These are phyloP conservation scores for Aspergillus ellipticus DNA, from an alignment of 495 filamentous ascomycete genomes.

Conservation along the genomic window DNA sequence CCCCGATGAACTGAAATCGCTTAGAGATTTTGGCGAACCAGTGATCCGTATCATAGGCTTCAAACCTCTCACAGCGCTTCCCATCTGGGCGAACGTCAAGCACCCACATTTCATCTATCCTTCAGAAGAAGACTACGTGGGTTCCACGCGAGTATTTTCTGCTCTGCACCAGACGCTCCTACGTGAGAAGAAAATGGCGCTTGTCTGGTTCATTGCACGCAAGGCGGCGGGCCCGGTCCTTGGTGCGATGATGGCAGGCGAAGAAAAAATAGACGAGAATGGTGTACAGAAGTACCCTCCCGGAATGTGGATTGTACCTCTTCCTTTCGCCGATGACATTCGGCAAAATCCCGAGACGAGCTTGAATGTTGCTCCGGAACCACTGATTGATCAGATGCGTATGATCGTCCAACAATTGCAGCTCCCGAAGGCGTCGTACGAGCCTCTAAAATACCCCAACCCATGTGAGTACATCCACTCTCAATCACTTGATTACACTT, in stretches of 20 bases:
- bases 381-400: constrained; percentile 76
- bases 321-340: constrained; percentile 91
- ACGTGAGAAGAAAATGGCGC: constrained; percentile 67
- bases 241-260: constrained; percentile 75
- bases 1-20: constrained; percentile 69
- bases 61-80: constrained; percentile 72
- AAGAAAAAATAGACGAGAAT: constrained; percentile 60
- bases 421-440: constrained; percentile 79
- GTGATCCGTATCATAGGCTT: constrained; percentile 91
- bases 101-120: constrained; percentile 93
- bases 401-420: constrained; percentile 80
- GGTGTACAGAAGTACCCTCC: constrained; percentile 69
- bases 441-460: constrained; percentile 86
- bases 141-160: constrained; percentile 88
- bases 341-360: constrained; percentile 63
- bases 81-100: constrained; percentile 80
- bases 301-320: constrained; percentile 82
- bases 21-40: constrained; percentile 77
- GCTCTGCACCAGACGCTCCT: constrained; percentile 86
- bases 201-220: constrained; percentile 88
- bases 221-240: constrained; percentile 72
- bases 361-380: constrained; percentile 57
- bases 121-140: constrained; percentile 82
- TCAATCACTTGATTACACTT: not conserved
- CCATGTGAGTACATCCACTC: constrained; percentile 45